phyloP scores from a whole-genome alignment of 257 asterid genomes.

The Solanum pennellii region DNA sequence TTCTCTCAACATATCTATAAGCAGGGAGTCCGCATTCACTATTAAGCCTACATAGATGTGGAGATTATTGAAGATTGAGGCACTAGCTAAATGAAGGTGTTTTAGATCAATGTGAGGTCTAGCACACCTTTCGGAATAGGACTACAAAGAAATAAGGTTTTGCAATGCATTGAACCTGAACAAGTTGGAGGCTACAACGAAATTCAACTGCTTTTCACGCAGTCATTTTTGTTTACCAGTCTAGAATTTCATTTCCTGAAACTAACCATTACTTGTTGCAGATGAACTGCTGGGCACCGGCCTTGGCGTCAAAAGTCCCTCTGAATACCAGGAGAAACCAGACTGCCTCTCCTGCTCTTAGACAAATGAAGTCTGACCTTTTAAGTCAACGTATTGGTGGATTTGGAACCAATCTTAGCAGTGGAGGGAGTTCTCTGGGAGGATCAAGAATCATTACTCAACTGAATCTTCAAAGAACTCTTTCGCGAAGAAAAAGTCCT shows the following conservation, averaged over 20 bases:
- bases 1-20: background rate
- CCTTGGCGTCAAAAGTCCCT: background rate
- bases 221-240: background rate
- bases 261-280: background rate
- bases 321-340: background rate
- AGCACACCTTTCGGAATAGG: background rate
- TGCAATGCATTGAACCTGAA: background rate
- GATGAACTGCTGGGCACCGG: background rate
- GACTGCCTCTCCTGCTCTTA: background rate
- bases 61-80: background rate
- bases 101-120: background rate
- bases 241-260: background rate
- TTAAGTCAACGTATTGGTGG: slow-evolving; percentile 8
- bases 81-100: background rate
- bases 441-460: slow-evolving; percentile 19
- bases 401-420: slow-evolving; percentile 12
- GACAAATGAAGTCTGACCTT: slow-evolving; percentile 6
- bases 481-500: slow-evolving; percentile 15
- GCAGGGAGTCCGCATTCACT: background rate
- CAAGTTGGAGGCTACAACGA: background rate
- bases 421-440: slow-evolving; percentile 24
- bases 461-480: slow-evolving; percentile 15
- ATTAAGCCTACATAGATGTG: background rate
- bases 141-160: background rate
- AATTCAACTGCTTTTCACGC: background rate